Conservation (phyloP, 768 basidiomycete species). For the Rhizopogon vinicolor region DNA sequence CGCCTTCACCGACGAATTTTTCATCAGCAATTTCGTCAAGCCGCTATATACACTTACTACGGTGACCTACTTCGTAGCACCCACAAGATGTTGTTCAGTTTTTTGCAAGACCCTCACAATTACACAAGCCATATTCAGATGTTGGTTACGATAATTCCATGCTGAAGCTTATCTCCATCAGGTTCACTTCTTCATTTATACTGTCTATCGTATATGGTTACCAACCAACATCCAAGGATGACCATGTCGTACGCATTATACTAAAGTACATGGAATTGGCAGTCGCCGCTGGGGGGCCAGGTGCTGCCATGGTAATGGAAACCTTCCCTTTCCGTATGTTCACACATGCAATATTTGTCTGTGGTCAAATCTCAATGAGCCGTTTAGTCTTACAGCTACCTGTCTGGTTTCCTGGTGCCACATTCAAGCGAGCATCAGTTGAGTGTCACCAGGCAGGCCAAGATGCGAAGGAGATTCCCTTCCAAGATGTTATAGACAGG, state of each 20-base stretch:
- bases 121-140: too few relatives aligned
- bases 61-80: neutral
- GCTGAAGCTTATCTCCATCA: neutral
- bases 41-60: neutral
- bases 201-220: conserved; percentile 1
- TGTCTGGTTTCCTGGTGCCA: conserved; percentile 34
- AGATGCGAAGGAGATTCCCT: too few relatives aligned
- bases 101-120: neutral
- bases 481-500: too few relatives aligned
- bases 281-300: too few relatives aligned
- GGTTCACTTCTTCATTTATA: neutral
- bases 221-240: neutral
- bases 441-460: conserved; percentile 17
- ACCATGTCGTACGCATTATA: neutral
- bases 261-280: neutral
- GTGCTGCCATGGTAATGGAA: too few relatives aligned
- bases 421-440: conserved; percentile 24
- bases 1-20: neutral
- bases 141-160: neutral
- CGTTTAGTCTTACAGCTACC: neutral
- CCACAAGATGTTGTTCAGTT: neutral
- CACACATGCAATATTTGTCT: too few relatives aligned
- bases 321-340: too few relatives aligned
- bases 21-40: neutral
- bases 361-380: neutral